Conservation (phyloP, 2,329 filamentous ascomycete genomes). For the Aspergillus fijiensis region DNA sequence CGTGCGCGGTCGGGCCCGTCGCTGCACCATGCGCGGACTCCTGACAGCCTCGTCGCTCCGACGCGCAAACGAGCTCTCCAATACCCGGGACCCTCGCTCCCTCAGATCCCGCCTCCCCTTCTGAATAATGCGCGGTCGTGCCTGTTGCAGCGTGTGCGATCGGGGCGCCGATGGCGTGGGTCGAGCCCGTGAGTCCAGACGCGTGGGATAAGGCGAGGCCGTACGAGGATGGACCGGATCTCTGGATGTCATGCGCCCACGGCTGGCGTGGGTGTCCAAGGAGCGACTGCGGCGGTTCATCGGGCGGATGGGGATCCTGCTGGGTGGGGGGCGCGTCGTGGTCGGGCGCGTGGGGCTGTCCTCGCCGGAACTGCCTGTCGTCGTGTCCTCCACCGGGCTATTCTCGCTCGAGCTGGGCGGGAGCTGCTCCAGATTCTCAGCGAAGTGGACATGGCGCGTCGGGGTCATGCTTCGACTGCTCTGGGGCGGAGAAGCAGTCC, state of each 20-base stretch:
- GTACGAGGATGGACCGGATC: neutral
- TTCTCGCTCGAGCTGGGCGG: neutral
- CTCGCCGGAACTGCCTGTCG: neutral
- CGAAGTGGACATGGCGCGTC: slow-evolving; percentile 1
- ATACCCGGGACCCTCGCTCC: neutral
- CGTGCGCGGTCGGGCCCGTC: neutral
- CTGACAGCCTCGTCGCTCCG: neutral
- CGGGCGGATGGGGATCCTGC: neutral
- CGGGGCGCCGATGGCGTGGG: neutral
- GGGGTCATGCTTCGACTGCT: neutral
- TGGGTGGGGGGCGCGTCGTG: neutral
- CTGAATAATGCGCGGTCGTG: neutral
- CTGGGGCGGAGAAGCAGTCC: neutral
- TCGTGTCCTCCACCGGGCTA: neutral
- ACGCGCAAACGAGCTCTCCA: neutral
- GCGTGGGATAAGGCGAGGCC: neutral
- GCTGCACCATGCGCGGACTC: no score
- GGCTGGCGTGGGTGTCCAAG: neutral
- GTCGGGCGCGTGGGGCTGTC: neutral
- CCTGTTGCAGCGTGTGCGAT: neutral
- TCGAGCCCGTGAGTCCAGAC: no score
- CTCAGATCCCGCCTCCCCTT: neutral
- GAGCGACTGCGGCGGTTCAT: neutral
- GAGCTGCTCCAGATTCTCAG: neutral
- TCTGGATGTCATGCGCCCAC: neutral